Evolutionary conservation across 2,329 filamentous ascomycete genomes (phyloP).

Genomic region (Diaporthe vexans): DNA sequence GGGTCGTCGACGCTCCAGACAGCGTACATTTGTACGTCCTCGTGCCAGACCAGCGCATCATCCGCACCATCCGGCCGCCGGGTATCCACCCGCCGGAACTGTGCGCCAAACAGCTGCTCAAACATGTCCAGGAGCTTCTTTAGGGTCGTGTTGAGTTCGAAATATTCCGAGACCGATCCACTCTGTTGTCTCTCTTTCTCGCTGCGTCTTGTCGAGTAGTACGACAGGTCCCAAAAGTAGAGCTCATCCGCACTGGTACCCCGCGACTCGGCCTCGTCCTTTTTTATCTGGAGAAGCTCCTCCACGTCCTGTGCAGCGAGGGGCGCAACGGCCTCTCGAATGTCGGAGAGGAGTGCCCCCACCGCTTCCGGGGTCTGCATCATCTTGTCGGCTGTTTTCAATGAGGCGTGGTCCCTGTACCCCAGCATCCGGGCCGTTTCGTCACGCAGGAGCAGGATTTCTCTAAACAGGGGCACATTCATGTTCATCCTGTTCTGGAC

Average conservation of each 20-base stretch:
- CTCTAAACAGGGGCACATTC: conserved; percentile 61
- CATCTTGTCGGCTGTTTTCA: conserved; percentile 72
- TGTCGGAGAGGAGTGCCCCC: conserved; percentile 65
- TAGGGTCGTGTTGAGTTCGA: conserved; percentile 36
- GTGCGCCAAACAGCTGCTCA: conserved; percentile 34
- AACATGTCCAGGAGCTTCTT: conserved; percentile 30
- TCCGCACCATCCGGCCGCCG: background rate
- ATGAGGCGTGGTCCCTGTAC: conserved; percentile 69
- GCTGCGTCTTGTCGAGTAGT: conserved; percentile 64
- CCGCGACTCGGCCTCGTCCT: conserved; percentile 55
- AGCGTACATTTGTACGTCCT: conserved; percentile 36
- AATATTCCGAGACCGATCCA: conserved; percentile 32
- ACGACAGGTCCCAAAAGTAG: conserved; percentile 69
- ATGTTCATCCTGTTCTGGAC: conserved; percentile 35
- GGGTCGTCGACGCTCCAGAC: conserved; percentile 22
- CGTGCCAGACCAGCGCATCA: conserved; percentile 36
- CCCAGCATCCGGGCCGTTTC: conserved; percentile 69
- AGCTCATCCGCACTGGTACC: conserved; percentile 56
- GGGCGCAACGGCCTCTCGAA: conserved; percentile 59
- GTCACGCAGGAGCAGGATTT: conserved; percentile 68
- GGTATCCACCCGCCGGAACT: conserved; percentile 29
- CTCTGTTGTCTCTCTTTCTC: conserved; percentile 18
- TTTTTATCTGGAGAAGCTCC: conserved; percentile 65
- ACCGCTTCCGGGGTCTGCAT: conserved; percentile 70
- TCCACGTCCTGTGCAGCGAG: conserved; percentile 57